These are phyloP conservation scores for Nelumbo lutea DNA, from an alignment of 164 flowering plant species.

Conservation along the genomic window DNA sequence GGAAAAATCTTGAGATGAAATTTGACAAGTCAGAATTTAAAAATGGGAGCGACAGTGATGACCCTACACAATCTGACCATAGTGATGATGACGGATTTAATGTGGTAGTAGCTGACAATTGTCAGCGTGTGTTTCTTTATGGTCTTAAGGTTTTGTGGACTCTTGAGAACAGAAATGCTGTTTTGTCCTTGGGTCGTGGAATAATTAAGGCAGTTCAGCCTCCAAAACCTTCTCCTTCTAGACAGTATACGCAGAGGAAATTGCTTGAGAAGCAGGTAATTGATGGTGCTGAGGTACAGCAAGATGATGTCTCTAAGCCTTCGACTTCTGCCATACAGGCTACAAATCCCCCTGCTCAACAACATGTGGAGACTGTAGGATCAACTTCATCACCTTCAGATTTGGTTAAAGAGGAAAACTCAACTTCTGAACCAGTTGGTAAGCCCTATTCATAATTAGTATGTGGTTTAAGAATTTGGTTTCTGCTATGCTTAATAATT, in stretches of 20 bases:
- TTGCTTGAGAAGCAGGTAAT: constrained; percentile 48
- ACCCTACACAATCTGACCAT: constrained; percentile 76
- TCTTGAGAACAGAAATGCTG: constrained; percentile 93
- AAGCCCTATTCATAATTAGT: constrained; percentile 10
- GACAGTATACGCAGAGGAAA: constrained; percentile 91
- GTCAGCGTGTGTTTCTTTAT: constrained; percentile 91
- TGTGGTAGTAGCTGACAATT: constrained; percentile 97
- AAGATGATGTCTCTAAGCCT: constrained; percentile 39
- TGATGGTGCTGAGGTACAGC: constrained; percentile 33
- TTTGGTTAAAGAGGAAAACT: constrained; percentile 20
- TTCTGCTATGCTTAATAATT: not conserved
- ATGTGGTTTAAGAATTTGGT: not conserved
- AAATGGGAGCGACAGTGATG: constrained; percentile 93
- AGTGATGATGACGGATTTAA: constrained; percentile 99
- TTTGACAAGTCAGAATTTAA: constrained; percentile 92
- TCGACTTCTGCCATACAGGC: constrained; percentile 28
- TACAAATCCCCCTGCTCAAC: constrained; percentile 35
- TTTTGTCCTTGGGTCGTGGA: constrained; percentile 98
- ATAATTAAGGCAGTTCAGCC: constrained; percentile 86
- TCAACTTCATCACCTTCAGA: constrained; percentile 27
- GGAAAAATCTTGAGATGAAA: constrained; percentile 79
- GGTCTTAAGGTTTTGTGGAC: constrained; percentile 98
- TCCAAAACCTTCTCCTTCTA: constrained; percentile 94
- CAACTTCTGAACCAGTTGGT: constrained; percentile 23
- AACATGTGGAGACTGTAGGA: constrained; percentile 31